Percentiles rank a stretch among this genome's conserved stretches.
Evolutionary conservation across 2,329 filamentous ascomycete species (phyloP).

Genomic region (Trichoderma sp.): DNA sequence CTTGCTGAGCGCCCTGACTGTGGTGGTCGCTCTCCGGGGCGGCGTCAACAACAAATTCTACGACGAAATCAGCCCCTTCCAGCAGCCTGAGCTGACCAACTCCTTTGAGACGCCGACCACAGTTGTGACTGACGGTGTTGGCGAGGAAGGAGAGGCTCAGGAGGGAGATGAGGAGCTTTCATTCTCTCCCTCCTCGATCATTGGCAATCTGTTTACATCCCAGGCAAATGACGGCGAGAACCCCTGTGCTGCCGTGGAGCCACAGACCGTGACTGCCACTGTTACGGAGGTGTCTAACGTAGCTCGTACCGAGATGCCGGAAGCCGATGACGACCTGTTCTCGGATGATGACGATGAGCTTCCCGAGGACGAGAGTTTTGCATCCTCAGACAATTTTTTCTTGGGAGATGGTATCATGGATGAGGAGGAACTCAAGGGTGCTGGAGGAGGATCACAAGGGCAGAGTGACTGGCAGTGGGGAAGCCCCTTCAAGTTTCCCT

Average conservation of each 20-base stretch:
- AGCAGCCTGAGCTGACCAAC: constrained; percentile 32
- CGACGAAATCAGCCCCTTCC: constrained; percentile 24
- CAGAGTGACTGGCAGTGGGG: background rate
- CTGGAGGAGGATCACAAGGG: constrained; percentile 6
- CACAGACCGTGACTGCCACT: constrained; percentile 18
- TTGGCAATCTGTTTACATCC: background rate
- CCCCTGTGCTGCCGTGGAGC: constrained; percentile 15
- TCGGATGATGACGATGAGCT: constrained; percentile 16
- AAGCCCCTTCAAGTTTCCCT: background rate
- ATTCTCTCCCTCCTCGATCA: background rate
- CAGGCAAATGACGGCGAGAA: constrained; percentile 12
- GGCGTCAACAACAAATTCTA: constrained; percentile 16
- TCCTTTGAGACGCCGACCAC: constrained; percentile 22
- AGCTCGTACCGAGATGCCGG: constrained; percentile 26
- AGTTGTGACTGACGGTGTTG: background rate
- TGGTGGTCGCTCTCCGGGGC: constrained; percentile 46
- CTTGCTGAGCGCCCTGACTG: constrained; percentile 51
- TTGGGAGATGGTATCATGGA: background rate
- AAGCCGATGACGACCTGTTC: constrained; percentile 17
- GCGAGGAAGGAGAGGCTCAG: background rate
- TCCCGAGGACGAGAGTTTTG: background rate
- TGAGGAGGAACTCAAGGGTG: background rate
- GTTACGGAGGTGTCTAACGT: constrained; percentile 34
- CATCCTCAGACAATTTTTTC: background rate
- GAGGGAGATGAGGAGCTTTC: background rate